Base-by-base conservation (phyloP, 2,329 filamentous ascomycete species). In the Aureobasidium subglaciale region DNA sequence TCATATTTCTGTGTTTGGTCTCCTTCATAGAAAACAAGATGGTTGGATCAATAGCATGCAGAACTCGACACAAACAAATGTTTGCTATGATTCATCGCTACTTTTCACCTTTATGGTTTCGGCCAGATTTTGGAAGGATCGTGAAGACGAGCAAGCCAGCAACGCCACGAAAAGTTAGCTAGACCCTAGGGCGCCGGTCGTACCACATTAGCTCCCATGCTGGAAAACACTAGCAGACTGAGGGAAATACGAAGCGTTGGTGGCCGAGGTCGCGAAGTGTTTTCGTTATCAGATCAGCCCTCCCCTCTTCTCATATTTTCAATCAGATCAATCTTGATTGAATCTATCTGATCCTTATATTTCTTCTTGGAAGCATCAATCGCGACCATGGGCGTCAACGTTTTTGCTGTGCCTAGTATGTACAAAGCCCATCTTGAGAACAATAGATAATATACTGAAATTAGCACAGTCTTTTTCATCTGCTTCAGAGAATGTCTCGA, bases 401-500 rank as follows among this genome's bases (percentile, higher is more conserved):
- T 90, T 57, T 90, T 90, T 70, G 81, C 86, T 60, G 83, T 90
- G 20, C 87, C 86, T 61, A 73, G 43, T 48, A 78, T 80, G 65
- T 61, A n/a, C 56, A 24, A 32, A 4, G 16, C 13, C 20, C 29
- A 9, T 13, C 16, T 24, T 40, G 13, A 46, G 29, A 5, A 7
- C 25, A 2, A 3, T 18, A 6, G 11, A 11, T 15, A 30, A 16
- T 4, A 10, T 15, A 35, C 18, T 15, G 8, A 48, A 78, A 82
- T 4, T 18, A 13, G 13, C 8, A 32, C 8, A 48, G 43, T 95
- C 55, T 95, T 95, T 75, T 91, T 96, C 75, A 88, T 96, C 69
- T 85, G 88, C 72, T 93, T 95, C 69, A 84, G 90, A 66, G 90
- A 95, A 73, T 83, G 84, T 38, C 75, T 95, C 45, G 90, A 95